Base-by-base conservation (phyloP, 805 yeast genomes). In the Kurtzmaniella cleridarum region DNA sequence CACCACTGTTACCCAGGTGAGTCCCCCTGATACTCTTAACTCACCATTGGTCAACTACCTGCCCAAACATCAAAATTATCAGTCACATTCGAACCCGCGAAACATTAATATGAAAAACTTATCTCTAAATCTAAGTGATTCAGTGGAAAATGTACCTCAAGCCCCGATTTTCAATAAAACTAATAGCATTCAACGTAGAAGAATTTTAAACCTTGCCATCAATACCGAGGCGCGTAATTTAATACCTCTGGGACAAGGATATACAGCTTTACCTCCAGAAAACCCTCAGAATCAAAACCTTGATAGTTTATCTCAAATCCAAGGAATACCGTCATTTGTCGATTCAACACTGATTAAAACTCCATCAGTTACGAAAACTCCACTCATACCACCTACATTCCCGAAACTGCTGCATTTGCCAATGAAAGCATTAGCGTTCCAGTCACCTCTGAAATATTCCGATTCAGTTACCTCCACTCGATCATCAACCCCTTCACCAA, bases 21-120 rank as follows among this genome's bases (percentile, higher is more conserved):
- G 8, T 8, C 24, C 24, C 24, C 24, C 24, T 20, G 24, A 20
- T 20, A 20, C 24, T 8, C 5, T 20, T 8, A 20, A 8, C 24
- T 20, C 24, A 8, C 8, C 24, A 5, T 36, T 33, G 18, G 23
- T 65, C 48, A 65, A 64, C 52, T 64, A 62, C 44, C 60, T 66
- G 12, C 69, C 72, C 3, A 59, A 61, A 38, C 69, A 63, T 38
- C 53, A 61, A 27, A 55, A 57, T 38, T 56, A 61, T 9, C 51
- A 55, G 34, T 47, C 57, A 28, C 51, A 58, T 27, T 46, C 48
- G 41, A 39, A 44, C 24, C 47, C 53, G 30, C 45, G 57, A 33
- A 62, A 59, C 38, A 47, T 68, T 41, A 66, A 65, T 47, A 63
- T 61, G 60, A 66, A 67, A 51, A 60, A 60, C 38, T 47, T 68